Evolutionary conservation across 148 eudicot species (phyloP).

Genomic region (Fagopyrum esculentum): DNA sequence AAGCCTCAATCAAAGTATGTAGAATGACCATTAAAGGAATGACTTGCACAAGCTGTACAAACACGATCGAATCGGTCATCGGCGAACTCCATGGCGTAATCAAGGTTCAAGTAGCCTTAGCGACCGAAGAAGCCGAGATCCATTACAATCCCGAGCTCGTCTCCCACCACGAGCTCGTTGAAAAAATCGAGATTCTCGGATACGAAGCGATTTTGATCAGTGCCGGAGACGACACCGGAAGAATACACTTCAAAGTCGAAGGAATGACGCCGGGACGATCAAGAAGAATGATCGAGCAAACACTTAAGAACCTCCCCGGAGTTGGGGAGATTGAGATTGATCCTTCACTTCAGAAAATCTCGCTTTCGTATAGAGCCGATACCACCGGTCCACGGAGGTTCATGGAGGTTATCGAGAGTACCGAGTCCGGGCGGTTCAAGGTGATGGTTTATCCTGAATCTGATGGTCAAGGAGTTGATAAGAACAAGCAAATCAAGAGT

Average conservation of each 20-base stretch:
- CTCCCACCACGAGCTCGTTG: constrained; percentile 34
- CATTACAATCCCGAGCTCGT: constrained; percentile 53
- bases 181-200: constrained; percentile 55
- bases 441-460: constrained; percentile 67
- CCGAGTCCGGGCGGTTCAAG: constrained; percentile 46
- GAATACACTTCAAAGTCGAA: constrained; percentile 50
- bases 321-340: constrained; percentile 51
- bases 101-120: constrained; percentile 69
- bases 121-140: constrained; percentile 79
- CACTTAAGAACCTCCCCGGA: constrained; percentile 65
- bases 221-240: constrained; percentile 63
- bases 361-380: constrained; percentile 69
- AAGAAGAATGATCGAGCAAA: constrained; percentile 38
- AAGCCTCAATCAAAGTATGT: constrained; percentile 39
- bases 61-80: constrained; percentile 56
- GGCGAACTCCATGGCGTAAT: constrained; percentile 47
- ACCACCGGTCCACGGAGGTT: constrained; percentile 75
- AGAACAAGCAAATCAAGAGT: constrained; percentile 49
- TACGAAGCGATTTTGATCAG: constrained; percentile 68
- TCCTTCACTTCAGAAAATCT: constrained; percentile 34
- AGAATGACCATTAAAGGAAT: constrained; percentile 65
- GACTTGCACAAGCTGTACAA: constrained; percentile 74
- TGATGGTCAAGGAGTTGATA: constrained; percentile 45
- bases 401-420: constrained; percentile 62
- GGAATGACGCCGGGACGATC: constrained; percentile 40